Conservation (phyloP, 2,329 filamentous ascomycete genomes). For the Amauroascus niger region DNA sequence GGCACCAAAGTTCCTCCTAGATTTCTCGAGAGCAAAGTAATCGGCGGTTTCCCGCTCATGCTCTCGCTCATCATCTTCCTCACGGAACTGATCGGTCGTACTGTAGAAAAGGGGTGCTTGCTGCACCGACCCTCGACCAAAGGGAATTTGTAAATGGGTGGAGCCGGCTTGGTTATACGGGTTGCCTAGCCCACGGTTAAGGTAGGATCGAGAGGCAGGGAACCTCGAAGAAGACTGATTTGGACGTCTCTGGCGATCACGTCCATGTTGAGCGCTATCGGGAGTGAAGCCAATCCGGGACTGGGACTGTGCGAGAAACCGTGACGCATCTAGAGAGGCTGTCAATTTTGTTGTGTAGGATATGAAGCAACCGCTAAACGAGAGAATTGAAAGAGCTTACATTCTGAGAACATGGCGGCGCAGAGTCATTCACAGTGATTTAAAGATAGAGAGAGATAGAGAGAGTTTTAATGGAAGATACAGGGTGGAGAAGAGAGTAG, state of each 20-base stretch:
- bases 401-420: constrained; percentile 19
- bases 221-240: constrained; percentile 39
- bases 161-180: constrained; percentile 61
- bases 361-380: too few relatives aligned
- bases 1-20: constrained; percentile 75
- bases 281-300: constrained; percentile 71
- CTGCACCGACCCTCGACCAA: constrained; percentile 64
- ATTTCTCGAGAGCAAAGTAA: constrained; percentile 81
- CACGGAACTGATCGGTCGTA: constrained; percentile 76
- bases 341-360: not conserved
- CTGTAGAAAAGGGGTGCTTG: constrained; percentile 85
- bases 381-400: constrained; percentile 9
- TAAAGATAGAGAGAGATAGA: too few relatives aligned
- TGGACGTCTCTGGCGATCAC: constrained; percentile 41
- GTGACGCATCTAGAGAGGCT: constrained; percentile 69
- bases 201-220: constrained; percentile 41
- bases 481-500: constrained; percentile 2
- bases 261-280: constrained; percentile 42
- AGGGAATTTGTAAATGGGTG: constrained; percentile 68
- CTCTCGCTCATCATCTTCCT: constrained; percentile 88
- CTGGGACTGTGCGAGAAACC: constrained; percentile 92
- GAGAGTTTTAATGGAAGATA: not conserved
- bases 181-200: constrained; percentile 53
- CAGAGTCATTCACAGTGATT: not conserved
- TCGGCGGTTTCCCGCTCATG: constrained; percentile 87